Percentiles rank a stretch among this genome's conserved stretches.
Evolutionary conservation across 768 basidiomycete species (phyloP).

Genomic region (Lanmaoa pseudosensibilis): DNA sequence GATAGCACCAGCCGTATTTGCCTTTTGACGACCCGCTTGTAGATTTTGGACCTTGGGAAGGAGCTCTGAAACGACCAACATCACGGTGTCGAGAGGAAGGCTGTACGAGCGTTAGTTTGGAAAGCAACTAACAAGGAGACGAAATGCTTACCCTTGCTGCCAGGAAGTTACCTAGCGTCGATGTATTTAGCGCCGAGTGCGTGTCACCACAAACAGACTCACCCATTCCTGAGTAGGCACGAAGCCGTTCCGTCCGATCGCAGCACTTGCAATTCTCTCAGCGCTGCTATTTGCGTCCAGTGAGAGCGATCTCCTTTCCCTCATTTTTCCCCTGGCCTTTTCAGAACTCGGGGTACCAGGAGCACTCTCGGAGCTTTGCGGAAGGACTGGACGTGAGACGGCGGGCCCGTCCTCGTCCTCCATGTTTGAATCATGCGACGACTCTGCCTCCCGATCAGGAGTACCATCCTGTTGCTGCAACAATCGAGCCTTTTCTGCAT

Average conservation of each 20-base stretch:
- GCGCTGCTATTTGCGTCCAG: constrained; percentile 51
- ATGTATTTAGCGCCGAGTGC: constrained; percentile 2
- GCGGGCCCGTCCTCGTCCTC: constrained; percentile 16
- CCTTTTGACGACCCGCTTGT: constrained; percentile 63
- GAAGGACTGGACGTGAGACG: constrained; percentile 39
- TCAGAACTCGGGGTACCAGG: constrained; percentile 56
- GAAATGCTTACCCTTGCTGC: constrained; percentile 80
- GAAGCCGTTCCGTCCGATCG: constrained; percentile 88
- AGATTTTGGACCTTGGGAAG: constrained; percentile 81
- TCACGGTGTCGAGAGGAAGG: constrained; percentile 83
- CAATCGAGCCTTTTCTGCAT: constrained; percentile 66
- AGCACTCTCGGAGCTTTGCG: constrained; percentile 43
- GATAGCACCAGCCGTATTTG: constrained; percentile 65
- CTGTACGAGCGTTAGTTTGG: constrained; percentile 39
- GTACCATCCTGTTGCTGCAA: constrained; percentile 51
- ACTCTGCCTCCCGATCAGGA: constrained; percentile 25
- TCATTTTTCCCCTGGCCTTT: constrained; percentile 91
- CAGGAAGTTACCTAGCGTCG: constrained; percentile 75
- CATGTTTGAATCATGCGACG: constrained; percentile 11
- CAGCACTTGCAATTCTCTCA: constrained; percentile 64
- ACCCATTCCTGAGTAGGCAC: constrained; percentile 98
- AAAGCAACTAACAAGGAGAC: not conserved
- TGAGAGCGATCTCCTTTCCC: constrained; percentile 61
- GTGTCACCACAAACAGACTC: constrained; percentile 16
- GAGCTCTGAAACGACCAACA: constrained; percentile 86